phyloP scores from a whole-genome alignment of 1,139 yeast species.

The Kodamaea plutei region DNA sequence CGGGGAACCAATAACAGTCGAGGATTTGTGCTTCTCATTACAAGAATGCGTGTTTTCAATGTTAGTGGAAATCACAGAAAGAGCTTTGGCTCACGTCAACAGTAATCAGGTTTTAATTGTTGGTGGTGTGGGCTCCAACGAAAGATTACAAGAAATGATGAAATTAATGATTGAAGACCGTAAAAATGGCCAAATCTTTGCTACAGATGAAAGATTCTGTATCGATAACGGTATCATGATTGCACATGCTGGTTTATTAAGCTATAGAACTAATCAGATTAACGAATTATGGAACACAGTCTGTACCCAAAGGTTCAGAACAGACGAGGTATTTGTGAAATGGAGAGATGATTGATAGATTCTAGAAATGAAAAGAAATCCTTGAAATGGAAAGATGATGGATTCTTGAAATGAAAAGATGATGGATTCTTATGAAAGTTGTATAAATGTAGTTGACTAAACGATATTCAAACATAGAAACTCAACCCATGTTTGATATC shows the following conservation, averaged over 20 bases:
- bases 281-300: constrained; percentile 64
- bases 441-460: no score
- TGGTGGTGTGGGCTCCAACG: constrained; percentile 97
- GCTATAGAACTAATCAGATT: constrained; percentile 78
- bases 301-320: constrained; percentile 89
- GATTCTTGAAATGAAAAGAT: no score
- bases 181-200: constrained; percentile 72
- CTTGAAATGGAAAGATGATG: no score
- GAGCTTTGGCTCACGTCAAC: constrained; percentile 98
- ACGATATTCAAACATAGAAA: no score
- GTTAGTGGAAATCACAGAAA: constrained; percentile 96
- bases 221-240: constrained; percentile 98
- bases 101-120: constrained; percentile 87
- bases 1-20: constrained; percentile 62
- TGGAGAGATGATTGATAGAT: constrained; percentile 83
- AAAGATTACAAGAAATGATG: constrained; percentile 94
- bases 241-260: constrained; percentile 93
- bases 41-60: constrained; percentile 92
- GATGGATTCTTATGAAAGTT: no score
- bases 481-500: no score
- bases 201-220: constrained; percentile 96
- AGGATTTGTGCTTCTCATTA: constrained; percentile 86
- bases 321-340: constrained; percentile 86
- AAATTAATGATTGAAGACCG: constrained; percentile 85
- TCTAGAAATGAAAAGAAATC: no score